Evolutionary conservation across 352 stramenopile species (phyloP).

Genomic region (Globisporangium cystogenes): DNA sequence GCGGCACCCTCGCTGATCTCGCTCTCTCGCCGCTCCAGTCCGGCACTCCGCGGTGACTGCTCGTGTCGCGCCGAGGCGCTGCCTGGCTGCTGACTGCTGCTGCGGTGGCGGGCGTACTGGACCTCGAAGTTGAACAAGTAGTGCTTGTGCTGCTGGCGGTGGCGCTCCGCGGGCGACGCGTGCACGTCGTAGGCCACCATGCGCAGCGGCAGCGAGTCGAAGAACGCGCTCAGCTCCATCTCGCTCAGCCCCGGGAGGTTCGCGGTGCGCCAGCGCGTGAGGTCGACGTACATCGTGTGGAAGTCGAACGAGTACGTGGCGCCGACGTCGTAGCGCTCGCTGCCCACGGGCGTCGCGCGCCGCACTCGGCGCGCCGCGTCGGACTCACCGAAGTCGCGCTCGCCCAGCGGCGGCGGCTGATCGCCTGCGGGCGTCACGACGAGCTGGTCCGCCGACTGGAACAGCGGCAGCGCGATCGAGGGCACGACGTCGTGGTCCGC

Average conservation of each 20-base stretch:
- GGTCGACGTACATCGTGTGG: conserved; percentile 86
- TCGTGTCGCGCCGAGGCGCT: background rate
- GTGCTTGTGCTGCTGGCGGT: conserved; percentile 53
- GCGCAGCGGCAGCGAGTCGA: conserved; percentile 61
- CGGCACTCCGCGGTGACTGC: conserved; percentile 7
- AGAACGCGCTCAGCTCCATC: conserved; percentile 75
- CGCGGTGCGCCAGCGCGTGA: conserved; percentile 71
- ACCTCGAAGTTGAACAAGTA: conserved; percentile 86
- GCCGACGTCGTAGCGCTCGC: conserved; percentile 45
- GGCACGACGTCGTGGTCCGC: conserved; percentile 32
- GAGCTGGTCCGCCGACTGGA: conserved; percentile 80
- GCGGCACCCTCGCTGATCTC: conserved; percentile 3
- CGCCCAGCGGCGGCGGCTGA: conserved; percentile 46
- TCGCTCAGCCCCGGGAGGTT: conserved; percentile 74
- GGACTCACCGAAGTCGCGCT: conserved; percentile 56
- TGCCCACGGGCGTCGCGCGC: conserved; percentile 43
- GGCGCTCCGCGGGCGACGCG: conserved; percentile 16
- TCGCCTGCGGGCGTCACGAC: conserved; percentile 50
- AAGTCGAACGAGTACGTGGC: conserved; percentile 87
- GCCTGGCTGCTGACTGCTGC: conserved; percentile 4
- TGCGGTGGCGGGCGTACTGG: conserved; percentile 28
- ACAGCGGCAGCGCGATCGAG: conserved; percentile 69
- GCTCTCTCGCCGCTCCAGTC: conserved; percentile 8
- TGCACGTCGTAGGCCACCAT: conserved; percentile 67
- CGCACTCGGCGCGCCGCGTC: conserved; percentile 32